A percentile compares a stretch with the other conserved stretches of the same genome.
Evolutionary conservation across 371 early-diverging fungal species (phyloP).

Genomic region (Zopfochytrium polystomum): DNA sequence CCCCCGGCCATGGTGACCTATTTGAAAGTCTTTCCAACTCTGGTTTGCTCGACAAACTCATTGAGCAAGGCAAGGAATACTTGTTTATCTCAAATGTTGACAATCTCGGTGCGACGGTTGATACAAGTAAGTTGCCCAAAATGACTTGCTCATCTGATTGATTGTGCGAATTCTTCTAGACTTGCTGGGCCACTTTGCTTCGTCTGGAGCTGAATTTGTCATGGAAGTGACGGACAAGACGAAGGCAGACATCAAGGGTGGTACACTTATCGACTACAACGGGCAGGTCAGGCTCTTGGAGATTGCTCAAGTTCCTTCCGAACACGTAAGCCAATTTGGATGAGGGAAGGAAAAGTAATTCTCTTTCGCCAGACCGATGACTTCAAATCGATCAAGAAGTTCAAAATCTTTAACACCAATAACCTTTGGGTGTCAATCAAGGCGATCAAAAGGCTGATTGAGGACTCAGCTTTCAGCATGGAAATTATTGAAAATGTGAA

Average conservation of each 20-base stretch:
- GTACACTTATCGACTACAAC: conserved; percentile 98
- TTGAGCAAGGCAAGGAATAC: conserved; percentile 97
- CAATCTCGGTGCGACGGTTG: conserved; percentile 98
- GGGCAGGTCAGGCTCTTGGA: conserved; percentile 94
- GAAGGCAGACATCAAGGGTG: conserved; percentile 99
- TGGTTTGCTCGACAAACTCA: conserved; percentile 92
- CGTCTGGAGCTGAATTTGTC: conserved; percentile 89
- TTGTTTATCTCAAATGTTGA: conserved; percentile 99
- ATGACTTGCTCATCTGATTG: not conserved
- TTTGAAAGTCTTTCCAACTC: conserved; percentile 93
- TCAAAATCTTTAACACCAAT: conserved; percentile 99
- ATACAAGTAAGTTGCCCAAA: conserved; percentile 51
- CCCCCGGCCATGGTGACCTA: conserved; percentile 99
- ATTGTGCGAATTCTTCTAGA: not conserved
- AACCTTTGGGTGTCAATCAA: conserved; percentile 97
- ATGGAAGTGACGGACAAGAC: conserved; percentile 99
- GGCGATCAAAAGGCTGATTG: conserved; percentile 92
- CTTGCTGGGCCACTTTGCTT: conserved; percentile 83
- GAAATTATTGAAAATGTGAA: conserved; percentile 99
- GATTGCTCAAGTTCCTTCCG: conserved; percentile 98
- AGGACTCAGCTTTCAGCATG: conserved; percentile 76
- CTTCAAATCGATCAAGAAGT: conserved; percentile 99
- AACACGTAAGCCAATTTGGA: conserved; percentile 62
- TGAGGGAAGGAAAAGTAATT: not conserved
- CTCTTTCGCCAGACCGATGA: conserved; percentile 63